Evolutionary conservation across 1,139 yeast species (phyloP).

Genomic region (Candida tetrigidarum): DNA sequence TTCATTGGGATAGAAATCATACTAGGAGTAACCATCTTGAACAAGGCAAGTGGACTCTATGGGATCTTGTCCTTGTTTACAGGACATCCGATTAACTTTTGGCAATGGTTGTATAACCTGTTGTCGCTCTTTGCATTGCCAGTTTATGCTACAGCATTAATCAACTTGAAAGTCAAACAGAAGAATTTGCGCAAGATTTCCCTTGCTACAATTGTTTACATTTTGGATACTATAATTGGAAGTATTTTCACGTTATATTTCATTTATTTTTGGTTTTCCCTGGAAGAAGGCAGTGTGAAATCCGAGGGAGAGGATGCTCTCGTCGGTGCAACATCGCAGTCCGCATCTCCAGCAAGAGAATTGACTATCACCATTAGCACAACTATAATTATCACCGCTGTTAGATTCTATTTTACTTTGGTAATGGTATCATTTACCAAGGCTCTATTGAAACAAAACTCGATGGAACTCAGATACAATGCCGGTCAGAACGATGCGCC

Average conservation of each 20-base stretch:
- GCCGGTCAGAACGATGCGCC: slow-evolving; percentile 15
- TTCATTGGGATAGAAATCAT: slow-evolving; percentile 87
- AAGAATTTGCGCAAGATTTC: slow-evolving; percentile 51
- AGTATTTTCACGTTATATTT: slow-evolving; percentile 75
- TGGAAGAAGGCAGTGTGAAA: slow-evolving; percentile 33
- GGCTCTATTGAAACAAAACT: slow-evolving; percentile 40
- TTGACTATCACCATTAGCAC: slow-evolving; percentile 65
- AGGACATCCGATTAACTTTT: slow-evolving; percentile 81
- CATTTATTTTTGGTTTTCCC: slow-evolving; percentile 72
- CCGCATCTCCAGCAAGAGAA: slow-evolving; percentile 75
- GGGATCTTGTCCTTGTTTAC: slow-evolving; percentile 88
- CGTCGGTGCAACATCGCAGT: slow-evolving; percentile 43
- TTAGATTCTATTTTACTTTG: slow-evolving; percentile 69
- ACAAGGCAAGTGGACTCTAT: slow-evolving; percentile 88
- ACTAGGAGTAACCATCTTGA: slow-evolving; percentile 77
- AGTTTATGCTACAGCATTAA: slow-evolving; percentile 66
- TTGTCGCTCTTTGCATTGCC: slow-evolving; percentile 67
- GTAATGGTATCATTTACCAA: slow-evolving; percentile 65
- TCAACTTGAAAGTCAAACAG: slow-evolving; percentile 36
- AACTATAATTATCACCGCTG: slow-evolving; percentile 54
- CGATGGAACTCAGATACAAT: slow-evolving; percentile 26
- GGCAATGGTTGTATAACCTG: slow-evolving; percentile 84
- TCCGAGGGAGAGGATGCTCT: slow-evolving; percentile 18
- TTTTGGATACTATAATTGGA: slow-evolving; percentile 69
- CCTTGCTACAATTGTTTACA: slow-evolving; percentile 64